Evolutionary conservation across 2,329 filamentous ascomycete species (phyloP).

Genomic region (Neocucurbitaria cava): DNA sequence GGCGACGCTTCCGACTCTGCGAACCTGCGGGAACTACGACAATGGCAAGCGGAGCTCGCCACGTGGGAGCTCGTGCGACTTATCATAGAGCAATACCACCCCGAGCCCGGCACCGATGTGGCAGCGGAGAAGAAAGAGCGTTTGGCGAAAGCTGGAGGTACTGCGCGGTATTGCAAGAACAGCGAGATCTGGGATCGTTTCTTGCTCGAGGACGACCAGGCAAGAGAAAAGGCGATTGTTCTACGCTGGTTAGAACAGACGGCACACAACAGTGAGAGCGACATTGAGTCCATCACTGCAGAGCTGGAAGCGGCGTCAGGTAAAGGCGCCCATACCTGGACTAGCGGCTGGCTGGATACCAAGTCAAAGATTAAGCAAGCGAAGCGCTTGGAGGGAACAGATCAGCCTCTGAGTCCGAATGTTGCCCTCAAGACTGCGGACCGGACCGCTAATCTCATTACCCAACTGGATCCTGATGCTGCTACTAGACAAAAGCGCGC

Average conservation of each 20-base stretch:
- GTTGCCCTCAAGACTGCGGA: slow-evolving; percentile 55
- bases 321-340: slow-evolving; percentile 68
- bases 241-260: slow-evolving; percentile 86
- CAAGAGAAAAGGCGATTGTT: slow-evolving; percentile 79
- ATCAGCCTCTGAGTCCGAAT: slow-evolving; percentile 33
- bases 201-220: slow-evolving; percentile 72
- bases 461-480: slow-evolving; percentile 91
- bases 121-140: slow-evolving; percentile 41
- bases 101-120: slow-evolving; percentile 43
- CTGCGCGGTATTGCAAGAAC: slow-evolving; percentile 63
- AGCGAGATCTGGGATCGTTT: slow-evolving; percentile 76
- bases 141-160: slow-evolving; percentile 40
- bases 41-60: slow-evolving; percentile 82
- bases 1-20: slow-evolving; percentile 33
- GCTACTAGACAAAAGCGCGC: slow-evolving; percentile 77
- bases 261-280: slow-evolving; percentile 70
- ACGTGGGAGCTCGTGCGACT: slow-evolving; percentile 87
- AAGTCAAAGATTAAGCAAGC: slow-evolving; percentile 87
- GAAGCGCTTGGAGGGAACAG: slow-evolving; percentile 71
- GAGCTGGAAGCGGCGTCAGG: slow-evolving; percentile 76
- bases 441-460: slow-evolving; percentile 71
- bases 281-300: slow-evolving; percentile 77
- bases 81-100: slow-evolving; percentile 73
- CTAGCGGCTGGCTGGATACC: slow-evolving; percentile 91
- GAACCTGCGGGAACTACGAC: slow-evolving; percentile 60